These are phyloP conservation scores for Otatea glauca DNA, from an alignment of 176 grass and related monocot genomes.

Conservation along the genomic window DNA sequence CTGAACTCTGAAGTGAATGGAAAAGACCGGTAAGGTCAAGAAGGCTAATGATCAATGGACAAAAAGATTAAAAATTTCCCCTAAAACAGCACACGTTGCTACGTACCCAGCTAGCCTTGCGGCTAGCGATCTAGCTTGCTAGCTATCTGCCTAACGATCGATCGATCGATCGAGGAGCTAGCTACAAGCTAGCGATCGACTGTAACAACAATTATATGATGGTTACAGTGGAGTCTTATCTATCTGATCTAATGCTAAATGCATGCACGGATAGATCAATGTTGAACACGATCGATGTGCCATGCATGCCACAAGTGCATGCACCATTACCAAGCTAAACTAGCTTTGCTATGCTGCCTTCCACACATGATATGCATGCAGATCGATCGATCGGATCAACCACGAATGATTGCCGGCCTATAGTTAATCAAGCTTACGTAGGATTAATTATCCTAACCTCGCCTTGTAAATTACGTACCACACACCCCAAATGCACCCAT, in stretches of 20 bases:
- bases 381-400: neutral
- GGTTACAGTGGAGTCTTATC: constrained; percentile 30
- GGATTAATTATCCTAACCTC: neutral
- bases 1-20: neutral
- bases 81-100: constrained; percentile 50
- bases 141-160: neutral
- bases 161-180: neutral
- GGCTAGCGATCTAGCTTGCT: neutral
- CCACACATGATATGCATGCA: neutral
- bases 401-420: neutral
- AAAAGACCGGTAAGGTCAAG: constrained; percentile 21
- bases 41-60: constrained; percentile 20
- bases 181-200: neutral
- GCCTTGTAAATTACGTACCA: neutral
- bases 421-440: neutral
- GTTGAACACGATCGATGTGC: neutral
- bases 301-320: neutral
- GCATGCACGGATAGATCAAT: neutral
- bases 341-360: neutral
- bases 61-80: neutral
- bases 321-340: neutral
- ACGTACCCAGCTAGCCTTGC: neutral
- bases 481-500: neutral
- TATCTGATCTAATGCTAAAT: neutral
- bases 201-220: constrained; percentile 19